Evolutionary conservation across 768 basidiomycete genomes (phyloP).

Genomic region (Tylopilus felleus): DNA sequence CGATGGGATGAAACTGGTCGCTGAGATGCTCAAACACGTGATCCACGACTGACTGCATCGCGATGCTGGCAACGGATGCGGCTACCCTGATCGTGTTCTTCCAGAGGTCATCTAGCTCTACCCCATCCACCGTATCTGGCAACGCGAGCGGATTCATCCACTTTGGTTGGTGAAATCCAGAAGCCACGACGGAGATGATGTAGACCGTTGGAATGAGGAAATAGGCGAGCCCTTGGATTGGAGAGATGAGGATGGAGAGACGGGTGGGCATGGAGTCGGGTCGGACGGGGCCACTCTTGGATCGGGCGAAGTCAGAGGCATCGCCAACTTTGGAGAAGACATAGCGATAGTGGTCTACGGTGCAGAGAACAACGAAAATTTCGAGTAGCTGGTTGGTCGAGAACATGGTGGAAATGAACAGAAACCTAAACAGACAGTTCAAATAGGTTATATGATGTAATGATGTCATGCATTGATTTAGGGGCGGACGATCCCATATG

Average conservation of each 20-base stretch:
- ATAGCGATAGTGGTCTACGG: background rate
- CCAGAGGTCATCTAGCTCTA: background rate
- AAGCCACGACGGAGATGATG: background rate
- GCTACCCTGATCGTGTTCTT: conserved; percentile 1
- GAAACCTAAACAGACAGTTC: no score
- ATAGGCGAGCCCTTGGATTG: background rate
- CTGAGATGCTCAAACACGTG: background rate
- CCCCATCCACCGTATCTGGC: background rate
- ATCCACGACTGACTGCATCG: background rate
- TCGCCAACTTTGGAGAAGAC: background rate
- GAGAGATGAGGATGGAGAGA: background rate
- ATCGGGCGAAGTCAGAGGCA: background rate
- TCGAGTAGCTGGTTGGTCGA: background rate
- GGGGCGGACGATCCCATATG: background rate
- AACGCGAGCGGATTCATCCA: conserved; percentile 5
- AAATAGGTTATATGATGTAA: background rate
- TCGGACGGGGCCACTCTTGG: conserved; percentile 4
- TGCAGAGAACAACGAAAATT: background rate
- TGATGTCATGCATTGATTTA: background rate
- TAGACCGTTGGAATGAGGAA: background rate
- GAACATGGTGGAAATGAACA: background rate
- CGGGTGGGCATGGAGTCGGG: conserved; percentile 1
- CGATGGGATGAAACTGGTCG: conserved; percentile 8
- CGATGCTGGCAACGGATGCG: background rate
- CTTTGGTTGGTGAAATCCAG: conserved; percentile 1